phyloP scores from a whole-genome alignment of 371 early-diverging fungal species.

The Mucor indicus region DNA sequence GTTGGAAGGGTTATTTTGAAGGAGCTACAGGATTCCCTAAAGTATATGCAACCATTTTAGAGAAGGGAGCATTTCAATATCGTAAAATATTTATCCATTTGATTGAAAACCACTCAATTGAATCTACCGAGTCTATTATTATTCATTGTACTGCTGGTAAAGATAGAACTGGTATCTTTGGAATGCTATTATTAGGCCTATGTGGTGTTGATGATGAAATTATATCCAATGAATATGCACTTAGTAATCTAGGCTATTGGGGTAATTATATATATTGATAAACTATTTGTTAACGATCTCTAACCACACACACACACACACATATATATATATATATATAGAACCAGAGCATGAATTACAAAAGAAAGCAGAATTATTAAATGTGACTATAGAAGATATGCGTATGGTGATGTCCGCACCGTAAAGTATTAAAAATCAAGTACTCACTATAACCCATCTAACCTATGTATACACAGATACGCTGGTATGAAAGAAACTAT shows the following conservation, averaged over 20 bases:
- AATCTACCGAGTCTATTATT: slow-evolving; percentile 53
- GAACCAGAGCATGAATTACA: slow-evolving; percentile 37
- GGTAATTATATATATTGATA: slow-evolving; percentile 22
- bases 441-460: background rate
- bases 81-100: slow-evolving; percentile 53
- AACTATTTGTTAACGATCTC: too few relatives aligned
- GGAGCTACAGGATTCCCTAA: slow-evolving; percentile 57
- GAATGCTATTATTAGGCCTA: slow-evolving; percentile 67
- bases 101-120: slow-evolving; percentile 47
- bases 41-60: slow-evolving; percentile 55
- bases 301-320: too few relatives aligned
- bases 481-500: slow-evolving; percentile 46
- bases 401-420: slow-evolving; percentile 49
- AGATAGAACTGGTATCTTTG: slow-evolving; percentile 84
- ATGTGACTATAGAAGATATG: slow-evolving; percentile 32
- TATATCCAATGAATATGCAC: slow-evolving; percentile 77
- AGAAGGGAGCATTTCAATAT: slow-evolving; percentile 48
- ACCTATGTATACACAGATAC: slow-evolving; percentile 16
- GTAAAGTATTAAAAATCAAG: slow-evolving; percentile 28
- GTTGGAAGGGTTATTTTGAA: slow-evolving; percentile 59
- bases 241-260: slow-evolving; percentile 53
- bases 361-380: slow-evolving; percentile 30
- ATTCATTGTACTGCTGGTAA: slow-evolving; percentile 91
- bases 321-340: slow-evolving; percentile 3
- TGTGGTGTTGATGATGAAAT: slow-evolving; percentile 72